Evolutionary conservation across 352 stramenopile genomes (phyloP).

Genomic region (Pythium dissotocum): DNA sequence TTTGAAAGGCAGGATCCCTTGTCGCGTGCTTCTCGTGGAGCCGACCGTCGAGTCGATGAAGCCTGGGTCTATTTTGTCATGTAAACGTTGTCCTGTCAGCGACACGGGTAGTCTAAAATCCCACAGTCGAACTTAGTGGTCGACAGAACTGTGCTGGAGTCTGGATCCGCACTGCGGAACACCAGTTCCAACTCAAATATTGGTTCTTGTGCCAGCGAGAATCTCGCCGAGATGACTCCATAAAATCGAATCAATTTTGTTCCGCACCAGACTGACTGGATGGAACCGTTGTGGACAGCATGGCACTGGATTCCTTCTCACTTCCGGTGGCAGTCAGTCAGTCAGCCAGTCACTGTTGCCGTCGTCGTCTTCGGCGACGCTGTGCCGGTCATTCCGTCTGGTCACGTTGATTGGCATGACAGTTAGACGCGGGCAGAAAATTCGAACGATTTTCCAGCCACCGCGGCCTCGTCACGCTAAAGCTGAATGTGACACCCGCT

Average conservation of each 20-base stretch:
- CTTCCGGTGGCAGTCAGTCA: background rate
- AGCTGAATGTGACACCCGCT: constrained; percentile 23
- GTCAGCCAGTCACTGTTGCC: background rate
- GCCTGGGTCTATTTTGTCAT: background rate
- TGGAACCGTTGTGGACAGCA: background rate
- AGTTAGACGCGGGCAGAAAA: constrained; percentile 2
- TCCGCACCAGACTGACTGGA: background rate
- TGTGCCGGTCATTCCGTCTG: background rate
- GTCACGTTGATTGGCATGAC: background rate
- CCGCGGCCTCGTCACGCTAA: constrained; percentile 15
- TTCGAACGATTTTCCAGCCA: constrained; percentile 14
- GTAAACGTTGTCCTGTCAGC: background rate
- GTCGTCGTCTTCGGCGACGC: background rate
- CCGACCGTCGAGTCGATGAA: background rate
- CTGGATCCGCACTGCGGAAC: too few species aligned
- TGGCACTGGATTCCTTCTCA: background rate
- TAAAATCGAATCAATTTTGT: background rate
- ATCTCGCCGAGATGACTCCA: too few species aligned
- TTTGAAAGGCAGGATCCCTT: too few species aligned
- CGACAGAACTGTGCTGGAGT: background rate
- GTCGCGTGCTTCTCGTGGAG: background rate
- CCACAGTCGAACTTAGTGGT: background rate
- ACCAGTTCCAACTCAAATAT: background rate
- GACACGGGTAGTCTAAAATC: background rate
- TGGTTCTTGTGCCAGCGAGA: background rate